Percentiles rank a stretch among this genome's conserved stretches.
Evolutionary conservation across 108 stramenopile genomes (phyloP).

Genomic region (Poteriospumella lacustris): DNA sequence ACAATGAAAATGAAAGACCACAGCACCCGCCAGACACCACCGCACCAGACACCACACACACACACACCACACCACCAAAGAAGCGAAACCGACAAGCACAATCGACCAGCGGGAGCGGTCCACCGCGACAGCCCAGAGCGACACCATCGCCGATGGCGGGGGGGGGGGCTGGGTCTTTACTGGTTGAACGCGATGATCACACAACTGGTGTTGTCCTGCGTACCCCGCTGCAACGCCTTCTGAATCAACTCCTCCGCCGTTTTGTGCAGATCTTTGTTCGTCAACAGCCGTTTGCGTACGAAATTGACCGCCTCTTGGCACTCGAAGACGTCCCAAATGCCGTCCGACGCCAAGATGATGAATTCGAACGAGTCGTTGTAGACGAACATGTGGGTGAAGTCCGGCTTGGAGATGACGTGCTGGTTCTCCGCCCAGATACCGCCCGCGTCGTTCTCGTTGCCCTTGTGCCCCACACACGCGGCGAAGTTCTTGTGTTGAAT

Average conservation of each 20-base stretch:
- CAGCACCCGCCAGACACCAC: no score
- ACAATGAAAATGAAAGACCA: no score
- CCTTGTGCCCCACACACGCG: background rate
- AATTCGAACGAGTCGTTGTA: constrained; percentile 68
- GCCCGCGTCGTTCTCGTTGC: background rate
- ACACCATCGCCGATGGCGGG: no score
- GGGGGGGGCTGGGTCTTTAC: no score
- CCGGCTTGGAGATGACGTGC: constrained; percentile 23
- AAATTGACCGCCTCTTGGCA: constrained; percentile 71
- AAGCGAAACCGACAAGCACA: no score
- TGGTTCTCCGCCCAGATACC: background rate
- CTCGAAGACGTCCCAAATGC: constrained; percentile 86
- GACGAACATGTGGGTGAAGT: constrained; percentile 20
- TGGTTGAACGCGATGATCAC: constrained; percentile 31
- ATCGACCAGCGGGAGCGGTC: no score
- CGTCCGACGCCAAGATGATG: constrained; percentile 83
- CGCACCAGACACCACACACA: no score
- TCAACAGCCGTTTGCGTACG: constrained; percentile 55
- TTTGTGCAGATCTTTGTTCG: constrained; percentile 49
- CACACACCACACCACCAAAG: no score
- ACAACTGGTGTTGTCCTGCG: constrained; percentile 27
- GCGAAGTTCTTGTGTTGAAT: constrained; percentile 6
- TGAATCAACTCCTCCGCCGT: constrained; percentile 43
- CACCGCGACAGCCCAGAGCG: no score
- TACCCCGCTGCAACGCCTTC: constrained; percentile 31